Evolutionary conservation across 768 basidiomycete species (phyloP), one percentile per base, ranked within the genome.

Genomic region (Boletus rex-veris): DNA sequence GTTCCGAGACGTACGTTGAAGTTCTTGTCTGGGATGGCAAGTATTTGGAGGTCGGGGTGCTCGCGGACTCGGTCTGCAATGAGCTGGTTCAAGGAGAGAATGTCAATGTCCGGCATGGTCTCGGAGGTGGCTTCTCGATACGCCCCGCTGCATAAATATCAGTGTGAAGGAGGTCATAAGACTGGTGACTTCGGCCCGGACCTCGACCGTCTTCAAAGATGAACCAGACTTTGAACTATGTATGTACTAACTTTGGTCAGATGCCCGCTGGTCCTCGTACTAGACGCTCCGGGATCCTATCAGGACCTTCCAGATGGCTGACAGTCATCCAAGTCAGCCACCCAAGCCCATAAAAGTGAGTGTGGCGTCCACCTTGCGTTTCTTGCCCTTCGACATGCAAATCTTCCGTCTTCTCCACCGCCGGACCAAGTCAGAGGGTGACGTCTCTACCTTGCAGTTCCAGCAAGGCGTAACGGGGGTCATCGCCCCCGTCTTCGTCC

Each of bases 371-470:
- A 10, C 7, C 37, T 24, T 5, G 7, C 15, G 24, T 36, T 45
- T 37, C 6, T 26, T 19, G 9, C 16, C 28, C 19, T 26, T 46
- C 45, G 50, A 46, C 53, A 80, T 80, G 79, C 74, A 72, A 6
- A 76, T 79, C 60, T 78, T 79, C 71, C 70, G 68, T 57, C 67
- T 79, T 26, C 74, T 78, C 24, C 75, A 80, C 57, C 77, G 78
- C 60, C 75, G 72, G 54, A 71, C 77, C 50, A 77, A 73, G 63
- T 81, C 80, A 18, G 78, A 77, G 30, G 58, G 73, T 35, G 73
- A 74, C 19, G 72, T 77, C 48, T 62, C 64, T 24, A 57, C 52
- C 18, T 56, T 71, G 49, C 12, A 58, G 9, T 41, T 35, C 15
- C 54, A 40, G 46, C 44, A 47, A 36, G 35, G 19, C 18, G 48